phyloP scores from a whole-genome alignment of 2,329 filamentous ascomycete species.

The Juglanconis juglandina region DNA sequence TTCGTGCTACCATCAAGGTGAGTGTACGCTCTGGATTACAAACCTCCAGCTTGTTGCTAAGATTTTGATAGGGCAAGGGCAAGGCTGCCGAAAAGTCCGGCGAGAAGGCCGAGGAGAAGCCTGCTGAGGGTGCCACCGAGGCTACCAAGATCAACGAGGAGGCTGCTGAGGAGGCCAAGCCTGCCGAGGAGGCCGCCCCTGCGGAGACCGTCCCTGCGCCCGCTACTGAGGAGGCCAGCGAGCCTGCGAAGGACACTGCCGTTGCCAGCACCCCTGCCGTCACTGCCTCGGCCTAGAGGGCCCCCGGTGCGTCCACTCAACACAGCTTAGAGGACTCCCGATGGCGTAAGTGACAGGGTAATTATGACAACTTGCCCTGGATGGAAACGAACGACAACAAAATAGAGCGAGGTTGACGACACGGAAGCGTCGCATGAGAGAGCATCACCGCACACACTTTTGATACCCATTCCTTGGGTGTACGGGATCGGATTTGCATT shows the following conservation, averaged over 20 bases:
- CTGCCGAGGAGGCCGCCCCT: constrained; percentile 28
- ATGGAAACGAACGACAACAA: constrained; percentile 19
- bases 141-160: constrained; percentile 27
- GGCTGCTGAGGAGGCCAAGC: constrained; percentile 22
- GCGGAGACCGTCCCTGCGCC: constrained; percentile 31
- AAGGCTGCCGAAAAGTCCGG: constrained; percentile 37
- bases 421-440: constrained; percentile 21
- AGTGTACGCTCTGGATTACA: not conserved
- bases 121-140: constrained; percentile 29
- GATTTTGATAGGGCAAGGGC: constrained; percentile 27
- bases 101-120: constrained; percentile 42
- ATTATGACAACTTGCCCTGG: constrained; percentile 20
- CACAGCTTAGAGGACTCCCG: constrained; percentile 9
- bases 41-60: not conserved
- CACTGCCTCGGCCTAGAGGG: constrained; percentile 49
- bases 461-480: constrained; percentile 20
- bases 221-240: constrained; percentile 28
- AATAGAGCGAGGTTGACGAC: constrained; percentile 27
- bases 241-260: constrained; percentile 32
- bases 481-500: constrained; percentile 52
- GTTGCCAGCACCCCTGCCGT: constrained; percentile 44
- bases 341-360: constrained; percentile 22
- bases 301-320: not conserved
- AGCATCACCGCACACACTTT: constrained; percentile 19
- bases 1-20: constrained; percentile 53